Percentiles rank a stretch among this genome's conserved stretches.
Conservation (phyloP, 306 rosid species). For the Cajanus cajan region DNA sequence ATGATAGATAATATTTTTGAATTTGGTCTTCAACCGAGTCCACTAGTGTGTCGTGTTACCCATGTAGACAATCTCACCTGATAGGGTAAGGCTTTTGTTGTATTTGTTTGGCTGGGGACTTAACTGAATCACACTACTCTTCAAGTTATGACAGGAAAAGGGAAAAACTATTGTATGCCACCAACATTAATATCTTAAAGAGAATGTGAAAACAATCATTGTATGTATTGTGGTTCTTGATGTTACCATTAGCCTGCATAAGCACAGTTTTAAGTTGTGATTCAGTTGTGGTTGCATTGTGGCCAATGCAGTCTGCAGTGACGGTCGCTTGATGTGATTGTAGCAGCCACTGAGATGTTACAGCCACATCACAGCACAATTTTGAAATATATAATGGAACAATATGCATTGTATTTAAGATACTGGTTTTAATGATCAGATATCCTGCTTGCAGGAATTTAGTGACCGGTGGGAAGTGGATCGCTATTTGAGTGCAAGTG, state of each 20-base stretch:
- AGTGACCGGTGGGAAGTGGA: constrained; percentile 97
- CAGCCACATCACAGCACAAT: neutral
- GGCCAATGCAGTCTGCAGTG: neutral
- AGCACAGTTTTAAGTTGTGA: neutral
- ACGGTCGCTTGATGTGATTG: neutral
- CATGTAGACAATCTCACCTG: neutral
- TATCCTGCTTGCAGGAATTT: constrained; percentile 67
- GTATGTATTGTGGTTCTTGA: neutral
- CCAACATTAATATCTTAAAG: neutral
- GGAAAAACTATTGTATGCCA: neutral
- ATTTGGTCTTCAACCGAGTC: neutral
- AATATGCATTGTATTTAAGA: neutral
- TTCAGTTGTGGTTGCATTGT: neutral
- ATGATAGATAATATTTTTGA: neutral
- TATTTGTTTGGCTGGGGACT: neutral
- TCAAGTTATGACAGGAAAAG: neutral
- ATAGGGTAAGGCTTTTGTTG: neutral
- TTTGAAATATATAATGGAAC: neutral
- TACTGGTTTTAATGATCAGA: constrained; percentile 24
- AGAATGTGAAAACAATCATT: neutral
- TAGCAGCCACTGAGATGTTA: neutral
- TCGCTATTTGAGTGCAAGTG: constrained; percentile 92
- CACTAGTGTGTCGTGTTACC: neutral
- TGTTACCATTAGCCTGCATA: neutral
- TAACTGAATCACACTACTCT: neutral